Base-by-base conservation (phyloP, 2,329 filamentous ascomycete genomes). In the Cyphellophora europaea region DNA sequence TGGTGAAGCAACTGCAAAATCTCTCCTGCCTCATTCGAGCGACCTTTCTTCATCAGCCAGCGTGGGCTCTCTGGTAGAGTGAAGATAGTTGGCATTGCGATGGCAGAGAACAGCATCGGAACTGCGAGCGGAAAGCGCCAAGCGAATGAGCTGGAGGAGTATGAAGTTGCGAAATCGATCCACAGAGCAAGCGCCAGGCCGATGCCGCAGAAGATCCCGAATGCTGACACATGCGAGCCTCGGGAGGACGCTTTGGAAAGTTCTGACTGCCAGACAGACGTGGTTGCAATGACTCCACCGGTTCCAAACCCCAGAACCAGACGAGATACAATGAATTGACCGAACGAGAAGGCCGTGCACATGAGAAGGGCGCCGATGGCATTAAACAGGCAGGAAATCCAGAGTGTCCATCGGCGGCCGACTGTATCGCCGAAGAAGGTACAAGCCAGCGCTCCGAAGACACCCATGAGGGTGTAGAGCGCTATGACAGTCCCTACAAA, bases 21-120 rank as follows among this genome's bases (percentile, higher is more conserved):
- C 6, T 60, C 50, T 11, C 61, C 49, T 0, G 68, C 68, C 45
- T 71, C 64, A 12, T 71, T 62, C 40, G 72, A 67, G 4, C 62
- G 57, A 23, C 70, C 71, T 49, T 71, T 69, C 34, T 72, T 49
- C 16, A 75, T 64, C 3, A 77, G 59, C 71, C 71, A 77, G 35
- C 72, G 63, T 1, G 63, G 64, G 1, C 62, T 63, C 42, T 65
- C 61, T 0, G 62, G 62, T 5, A 66, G 54, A n/a, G 62, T 40
- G 4, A 45, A 39, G 18, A 63, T 45, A 13, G 66, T 51, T 16
- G 51, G 51, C 3, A 53, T 55, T 11, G 52, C 50, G 2, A 59
- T 43, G 41, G 46, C 49, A 6, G 55, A 50, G 5, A 53, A 27
- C 8, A 63, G 43, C 45, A 66, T 66, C 1, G 58, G 52, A 0